phyloP scores from a whole-genome alignment of 768 basidiomycete genomes.

The Naganishia vaughanmartiniae region DNA sequence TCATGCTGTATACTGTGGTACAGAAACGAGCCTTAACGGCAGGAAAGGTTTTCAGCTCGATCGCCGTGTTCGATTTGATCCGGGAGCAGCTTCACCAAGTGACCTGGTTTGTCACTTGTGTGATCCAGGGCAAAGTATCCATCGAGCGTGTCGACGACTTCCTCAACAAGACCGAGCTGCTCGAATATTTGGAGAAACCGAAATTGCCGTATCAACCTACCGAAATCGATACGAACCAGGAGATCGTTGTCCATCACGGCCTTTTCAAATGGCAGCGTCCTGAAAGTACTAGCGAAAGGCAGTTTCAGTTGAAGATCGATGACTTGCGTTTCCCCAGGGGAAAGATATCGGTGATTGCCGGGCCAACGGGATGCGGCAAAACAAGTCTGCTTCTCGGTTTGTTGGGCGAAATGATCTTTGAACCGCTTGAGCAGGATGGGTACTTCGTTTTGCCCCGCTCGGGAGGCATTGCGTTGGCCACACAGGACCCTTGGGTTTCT shows the following conservation, averaged over 20 bases:
- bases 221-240: slow-evolving; percentile 28
- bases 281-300: slow-evolving; percentile 35
- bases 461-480: slow-evolving; percentile 72
- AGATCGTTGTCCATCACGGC: slow-evolving; percentile 36
- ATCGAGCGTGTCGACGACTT: slow-evolving; percentile 61
- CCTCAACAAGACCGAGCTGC: slow-evolving; percentile 53
- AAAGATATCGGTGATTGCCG: slow-evolving; percentile 53
- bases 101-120: slow-evolving; percentile 15
- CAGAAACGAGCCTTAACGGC: slow-evolving; percentile 54
- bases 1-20: slow-evolving; percentile 58
- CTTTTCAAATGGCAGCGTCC: slow-evolving; percentile 55
- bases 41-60: slow-evolving; percentile 57
- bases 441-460: slow-evolving; percentile 70
- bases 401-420: slow-evolving; percentile 54
- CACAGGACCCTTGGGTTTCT: slow-evolving; percentile 81
- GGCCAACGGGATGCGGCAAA: slow-evolving; percentile 53
- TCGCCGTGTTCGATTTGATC: slow-evolving; percentile 65
- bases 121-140: slow-evolving; percentile 60
- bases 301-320: slow-evolving; percentile 49
- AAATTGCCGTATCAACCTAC: slow-evolving; percentile 39
- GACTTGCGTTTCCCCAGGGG: slow-evolving; percentile 52
- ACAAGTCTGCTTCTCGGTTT: slow-evolving; percentile 43
- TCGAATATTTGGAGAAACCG: slow-evolving; percentile 33
- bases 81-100: slow-evolving; percentile 54
- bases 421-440: slow-evolving; percentile 55